Percentiles rank a stretch among this genome's conserved stretches.
Conservation (phyloP, 352 stramenopile genomes). For the Pythium diclinum region DNA sequence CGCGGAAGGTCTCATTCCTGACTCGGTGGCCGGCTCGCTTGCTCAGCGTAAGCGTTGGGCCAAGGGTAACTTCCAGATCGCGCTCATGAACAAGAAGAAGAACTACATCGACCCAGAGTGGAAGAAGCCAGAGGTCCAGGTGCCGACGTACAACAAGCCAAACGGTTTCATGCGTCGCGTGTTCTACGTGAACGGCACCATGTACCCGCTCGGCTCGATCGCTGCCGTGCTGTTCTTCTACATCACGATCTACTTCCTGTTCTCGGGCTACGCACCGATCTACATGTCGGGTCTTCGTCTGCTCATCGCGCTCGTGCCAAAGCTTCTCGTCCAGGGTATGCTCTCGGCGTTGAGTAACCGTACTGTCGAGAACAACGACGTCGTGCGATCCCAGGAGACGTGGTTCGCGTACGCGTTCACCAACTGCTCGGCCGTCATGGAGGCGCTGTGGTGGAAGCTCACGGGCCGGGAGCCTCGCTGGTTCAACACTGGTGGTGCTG, state of each 20-base stretch:
- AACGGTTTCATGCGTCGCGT: conserved; percentile 76
- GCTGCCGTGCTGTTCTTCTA: conserved; percentile 81
- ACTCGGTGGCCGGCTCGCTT: conserved; percentile 37
- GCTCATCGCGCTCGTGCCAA: conserved; percentile 73
- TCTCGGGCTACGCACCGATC: conserved; percentile 74
- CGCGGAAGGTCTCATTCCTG: conserved; percentile 41
- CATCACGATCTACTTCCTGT: conserved; percentile 86
- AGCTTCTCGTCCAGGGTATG: conserved; percentile 73
- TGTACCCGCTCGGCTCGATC: conserved; percentile 80
- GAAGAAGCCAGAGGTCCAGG: conserved; percentile 27
- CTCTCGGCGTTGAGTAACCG: conserved; percentile 78
- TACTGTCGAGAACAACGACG: conserved; percentile 81
- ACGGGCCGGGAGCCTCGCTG: conserved; percentile 75
- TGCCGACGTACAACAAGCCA: conserved; percentile 48
- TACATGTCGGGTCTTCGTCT: conserved; percentile 73
- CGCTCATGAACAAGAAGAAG: conserved; percentile 47
- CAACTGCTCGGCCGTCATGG: conserved; percentile 69
- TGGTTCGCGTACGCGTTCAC: conserved; percentile 86
- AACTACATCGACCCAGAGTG: conserved; percentile 42
- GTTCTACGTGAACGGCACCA: conserved; percentile 79
- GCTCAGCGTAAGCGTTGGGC: conserved; percentile 37
- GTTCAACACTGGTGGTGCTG: conserved; percentile 77
- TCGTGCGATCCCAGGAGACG: conserved; percentile 78
- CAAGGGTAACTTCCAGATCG: conserved; percentile 46
- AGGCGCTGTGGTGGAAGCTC: conserved; percentile 82